Evolutionary conservation across 2,329 filamentous ascomycete genomes (phyloP).

Genomic region (Albophoma yamanashiensis): DNA sequence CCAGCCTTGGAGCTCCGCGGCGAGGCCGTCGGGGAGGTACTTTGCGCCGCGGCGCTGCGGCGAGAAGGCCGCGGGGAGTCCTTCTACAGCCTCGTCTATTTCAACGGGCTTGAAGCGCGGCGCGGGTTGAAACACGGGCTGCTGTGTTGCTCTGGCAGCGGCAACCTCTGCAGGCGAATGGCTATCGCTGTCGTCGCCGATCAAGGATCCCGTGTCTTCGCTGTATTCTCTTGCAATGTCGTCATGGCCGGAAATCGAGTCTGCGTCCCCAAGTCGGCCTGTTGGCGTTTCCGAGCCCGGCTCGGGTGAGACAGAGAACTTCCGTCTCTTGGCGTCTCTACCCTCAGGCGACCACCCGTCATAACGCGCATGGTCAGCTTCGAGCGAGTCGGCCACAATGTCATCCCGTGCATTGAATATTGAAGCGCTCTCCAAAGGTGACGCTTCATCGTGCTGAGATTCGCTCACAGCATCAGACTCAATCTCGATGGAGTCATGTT

Average conservation of each 20-base stretch:
- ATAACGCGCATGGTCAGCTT: background rate
- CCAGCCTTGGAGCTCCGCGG: conserved; percentile 28
- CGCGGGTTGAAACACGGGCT: conserved; percentile 26
- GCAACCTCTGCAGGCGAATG: background rate
- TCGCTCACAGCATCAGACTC: conserved; percentile 1
- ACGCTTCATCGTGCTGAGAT: background rate
- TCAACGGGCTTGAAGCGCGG: conserved; percentile 28
- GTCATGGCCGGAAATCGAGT: background rate
- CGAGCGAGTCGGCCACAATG: background rate
- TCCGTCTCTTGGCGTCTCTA: conserved; percentile 8
- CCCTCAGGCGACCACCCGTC: conserved; percentile 1
- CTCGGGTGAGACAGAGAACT: conserved; percentile 12
- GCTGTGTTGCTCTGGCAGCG: conserved; percentile 7
- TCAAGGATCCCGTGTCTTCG: background rate
- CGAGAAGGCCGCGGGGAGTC: conserved; percentile 20
- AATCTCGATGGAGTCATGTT: conserved; percentile 9
- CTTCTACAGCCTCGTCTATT: conserved; percentile 8
- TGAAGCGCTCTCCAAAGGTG: background rate
- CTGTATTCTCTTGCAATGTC: background rate
- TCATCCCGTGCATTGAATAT: background rate
- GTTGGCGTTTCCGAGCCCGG: conserved; percentile 5
- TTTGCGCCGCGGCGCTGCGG: conserved; percentile 23
- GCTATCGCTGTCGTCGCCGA: background rate
- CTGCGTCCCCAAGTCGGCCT: background rate
- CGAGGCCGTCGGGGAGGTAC: conserved; percentile 26